A percentile compares a stretch with the other conserved stretches of the same genome.
Evolutionary conservation across 2,329 filamentous ascomycete genomes (phyloP).

Genomic region (Beauveria sp.): DNA sequence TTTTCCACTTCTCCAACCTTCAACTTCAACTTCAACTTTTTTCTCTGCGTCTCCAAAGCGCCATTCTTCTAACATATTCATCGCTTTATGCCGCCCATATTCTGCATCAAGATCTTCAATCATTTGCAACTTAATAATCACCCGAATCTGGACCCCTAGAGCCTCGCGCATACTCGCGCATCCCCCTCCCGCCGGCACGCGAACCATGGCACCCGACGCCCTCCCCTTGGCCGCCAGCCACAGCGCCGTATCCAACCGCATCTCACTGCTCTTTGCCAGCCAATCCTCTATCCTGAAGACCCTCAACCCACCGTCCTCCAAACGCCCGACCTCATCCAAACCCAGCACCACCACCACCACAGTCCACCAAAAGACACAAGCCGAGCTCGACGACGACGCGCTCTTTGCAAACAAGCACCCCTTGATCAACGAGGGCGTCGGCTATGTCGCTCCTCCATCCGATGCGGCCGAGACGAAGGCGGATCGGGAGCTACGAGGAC

Average conservation of each 20-base stretch:
- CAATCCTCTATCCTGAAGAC: constrained; percentile 26
- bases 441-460: constrained; percentile 23
- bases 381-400: constrained; percentile 21
- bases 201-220: constrained; percentile 13
- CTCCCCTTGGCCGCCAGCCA: constrained; percentile 31
- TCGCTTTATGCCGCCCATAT: too few relatives aligned
- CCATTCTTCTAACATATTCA: too few relatives aligned
- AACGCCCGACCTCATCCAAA: neutral
- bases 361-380: constrained; percentile 4
- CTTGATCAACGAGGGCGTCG: constrained; percentile 32
- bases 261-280: constrained; percentile 31
- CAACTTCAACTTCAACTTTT: too few relatives aligned
- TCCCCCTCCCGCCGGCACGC: neutral
- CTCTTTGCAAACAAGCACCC: constrained; percentile 15
- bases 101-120: too few relatives aligned
- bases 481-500: constrained; percentile 25
- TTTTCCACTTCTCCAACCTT: too few relatives aligned
- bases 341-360: constrained; percentile 7
- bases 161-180: neutral
- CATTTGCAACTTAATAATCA: too few relatives aligned
- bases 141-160: neutral
- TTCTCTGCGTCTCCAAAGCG: too few relatives aligned
- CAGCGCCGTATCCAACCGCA: constrained; percentile 33
- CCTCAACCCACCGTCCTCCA: constrained; percentile 15
- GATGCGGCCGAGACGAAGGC: constrained; percentile 17